phyloP scores from a whole-genome alignment of 768 basidiomycete species.

The Mycena kentingensis region DNA sequence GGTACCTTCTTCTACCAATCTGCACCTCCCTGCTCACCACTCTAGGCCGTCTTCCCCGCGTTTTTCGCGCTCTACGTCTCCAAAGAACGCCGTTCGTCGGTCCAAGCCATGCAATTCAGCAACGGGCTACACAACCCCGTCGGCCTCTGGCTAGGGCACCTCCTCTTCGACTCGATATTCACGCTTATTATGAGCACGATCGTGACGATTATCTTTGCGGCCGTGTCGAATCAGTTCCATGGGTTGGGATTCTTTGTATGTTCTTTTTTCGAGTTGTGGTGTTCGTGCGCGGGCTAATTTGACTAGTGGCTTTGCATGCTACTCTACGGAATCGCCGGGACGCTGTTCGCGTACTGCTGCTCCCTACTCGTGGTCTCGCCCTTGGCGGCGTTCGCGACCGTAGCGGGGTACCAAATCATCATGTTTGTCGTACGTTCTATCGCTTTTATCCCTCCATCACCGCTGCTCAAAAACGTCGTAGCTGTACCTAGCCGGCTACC shows the following conservation, averaged over 20 bases:
- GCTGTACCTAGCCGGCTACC: constrained; percentile 68
- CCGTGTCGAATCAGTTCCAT: constrained; percentile 61
- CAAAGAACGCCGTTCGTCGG: constrained; percentile 66
- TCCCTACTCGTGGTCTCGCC: constrained; percentile 65
- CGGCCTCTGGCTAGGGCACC: constrained; percentile 78
- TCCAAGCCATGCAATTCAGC: constrained; percentile 82
- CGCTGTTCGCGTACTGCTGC: constrained; percentile 68
- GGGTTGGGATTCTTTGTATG: constrained; percentile 66
- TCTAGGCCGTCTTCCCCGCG: constrained; percentile 74
- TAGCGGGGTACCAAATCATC: constrained; percentile 73
- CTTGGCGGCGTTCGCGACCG: constrained; percentile 70
- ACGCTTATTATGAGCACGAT: constrained; percentile 62
- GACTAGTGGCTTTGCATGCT: constrained; percentile 72
- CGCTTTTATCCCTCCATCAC: not conserved
- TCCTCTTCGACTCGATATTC: constrained; percentile 69
- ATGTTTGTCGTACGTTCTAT: constrained; percentile 62
- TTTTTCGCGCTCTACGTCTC: constrained; percentile 81
- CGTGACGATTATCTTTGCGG: constrained; percentile 62
- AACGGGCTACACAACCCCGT: constrained; percentile 72
- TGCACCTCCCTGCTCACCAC: not conserved
- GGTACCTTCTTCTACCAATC: constrained; percentile 41
- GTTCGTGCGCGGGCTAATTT: too few species aligned
- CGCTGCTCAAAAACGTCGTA: constrained; percentile 26
- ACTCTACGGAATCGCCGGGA: constrained; percentile 67
- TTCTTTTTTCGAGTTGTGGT: not conserved